These are phyloP conservation scores for Colletotrichum sp. DNA, from an alignment of 2,329 filamentous ascomycete species.

Conservation along the genomic window DNA sequence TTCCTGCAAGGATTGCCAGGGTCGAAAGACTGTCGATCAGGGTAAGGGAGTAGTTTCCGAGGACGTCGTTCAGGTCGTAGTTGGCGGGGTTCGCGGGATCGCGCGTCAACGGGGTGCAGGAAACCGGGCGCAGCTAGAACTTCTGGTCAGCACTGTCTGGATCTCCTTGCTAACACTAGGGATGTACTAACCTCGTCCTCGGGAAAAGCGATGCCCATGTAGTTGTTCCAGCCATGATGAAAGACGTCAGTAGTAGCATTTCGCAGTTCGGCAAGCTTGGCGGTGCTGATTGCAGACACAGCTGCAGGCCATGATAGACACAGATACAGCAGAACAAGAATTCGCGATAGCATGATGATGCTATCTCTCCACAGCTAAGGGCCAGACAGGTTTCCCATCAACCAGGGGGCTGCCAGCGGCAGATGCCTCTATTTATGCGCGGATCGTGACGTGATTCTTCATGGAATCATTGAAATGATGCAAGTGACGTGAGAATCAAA, in stretches of 20 bases:
- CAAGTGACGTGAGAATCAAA: background rate
- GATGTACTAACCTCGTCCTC: conserved; percentile 76
- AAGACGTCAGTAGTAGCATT: conserved; percentile 79
- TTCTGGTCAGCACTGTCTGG: conserved; percentile 12
- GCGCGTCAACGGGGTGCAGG: conserved; percentile 83
- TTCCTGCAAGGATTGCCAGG: conserved; percentile 87
- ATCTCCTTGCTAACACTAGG: background rate
- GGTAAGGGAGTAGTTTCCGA: conserved; percentile 96
- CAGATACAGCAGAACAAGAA: conserved; percentile 25
- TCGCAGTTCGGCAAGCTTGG: conserved; percentile 59
- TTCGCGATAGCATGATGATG: conserved; percentile 24
- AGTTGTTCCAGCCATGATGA: conserved; percentile 96
- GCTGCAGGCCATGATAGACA: conserved; percentile 43
- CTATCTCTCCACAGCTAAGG: conserved; percentile 3
- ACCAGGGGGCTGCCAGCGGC: conserved; percentile 13
- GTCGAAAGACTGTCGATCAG: conserved; percentile 95
- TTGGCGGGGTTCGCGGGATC: conserved; percentile 81
- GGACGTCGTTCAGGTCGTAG: conserved; percentile 89
- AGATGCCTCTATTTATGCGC: conserved; percentile 21
- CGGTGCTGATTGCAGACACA: conserved; percentile 58
- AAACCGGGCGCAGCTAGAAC: conserved; percentile 77
- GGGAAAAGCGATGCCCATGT: conserved; percentile 92
- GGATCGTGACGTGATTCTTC: conserved; percentile 1
- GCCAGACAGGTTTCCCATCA: conserved; percentile 23
- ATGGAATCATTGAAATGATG: background rate